Base-by-base conservation (phyloP, 2,329 filamentous ascomycete genomes). In the Penicillium verrucosum region DNA sequence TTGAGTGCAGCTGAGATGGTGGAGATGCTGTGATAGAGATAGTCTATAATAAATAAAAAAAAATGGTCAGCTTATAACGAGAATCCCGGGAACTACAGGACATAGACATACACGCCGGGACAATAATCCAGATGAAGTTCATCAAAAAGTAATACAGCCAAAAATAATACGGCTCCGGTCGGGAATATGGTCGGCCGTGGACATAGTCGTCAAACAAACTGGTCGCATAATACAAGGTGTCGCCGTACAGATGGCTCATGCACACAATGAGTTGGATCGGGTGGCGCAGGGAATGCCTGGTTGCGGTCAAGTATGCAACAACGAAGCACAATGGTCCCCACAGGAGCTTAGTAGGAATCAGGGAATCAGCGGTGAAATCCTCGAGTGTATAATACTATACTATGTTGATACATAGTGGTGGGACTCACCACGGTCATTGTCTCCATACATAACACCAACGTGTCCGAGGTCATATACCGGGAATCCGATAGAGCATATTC, bases 401-500 rank as follows among this genome's bases (percentile, higher is more conserved):
- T 27, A 27, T 27, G 7, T 7, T 27, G 7, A 1, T 6, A 5
- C 6, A 25, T 25, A 30, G 52, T 23, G 16, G 43, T 55, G 44
- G 44, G 27, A 74, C 85, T 68, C 76, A 92, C 89, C 41, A 86
- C 86, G 1, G 92, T 96, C 60, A 96, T 85, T 18, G 82, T 85
- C 79, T 96, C 92, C 73, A 96, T 87, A 72, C 89, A 92, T n/a
- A 96, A 78, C 65, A 94, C 91, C 67, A 96, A 92, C 1, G 87
- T 82, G 69, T 94, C 89, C 18, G 86, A 85, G 2, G 88, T 92
- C 65, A 96, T 78, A 69, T 96, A 96, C 42, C 92, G 83, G 53
- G 91, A 95, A 76, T 96, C 92, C 2, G 89, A 92, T 34, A 92
- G 81, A 3, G 89, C 82, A 71, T 96, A 96, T 74, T 96, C 92